Base-by-base conservation (phyloP, 2,329 filamentous ascomycete genomes). In the Penicillium hordei region DNA sequence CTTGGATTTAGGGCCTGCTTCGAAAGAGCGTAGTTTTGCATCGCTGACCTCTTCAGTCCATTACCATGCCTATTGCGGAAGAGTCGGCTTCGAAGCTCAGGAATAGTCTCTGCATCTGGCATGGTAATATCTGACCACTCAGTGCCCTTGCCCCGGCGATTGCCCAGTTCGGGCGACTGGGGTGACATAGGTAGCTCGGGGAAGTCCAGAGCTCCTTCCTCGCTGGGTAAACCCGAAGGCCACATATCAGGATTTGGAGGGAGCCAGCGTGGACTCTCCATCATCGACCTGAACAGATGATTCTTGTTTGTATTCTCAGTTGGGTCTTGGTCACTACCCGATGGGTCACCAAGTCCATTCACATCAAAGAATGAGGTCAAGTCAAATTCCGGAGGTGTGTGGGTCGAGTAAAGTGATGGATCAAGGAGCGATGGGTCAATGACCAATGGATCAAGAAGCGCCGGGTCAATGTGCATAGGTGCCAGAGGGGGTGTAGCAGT, bases 121-220 rank as follows among this genome's bases (percentile, higher is more conserved):
- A 55, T 55, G 31, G 8, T 15, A 17, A 13, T 23, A 43, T 52
- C 39, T 23, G 39, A 44, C 33, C 23, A 15, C 4, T 4, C n/a
- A 36, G 25, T n/a, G n/a, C 43, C 10, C 2, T 19, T 51, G 23
- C 39, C 7, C 2, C 17, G 44, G 31, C 39, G 31, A 36, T 36
- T 48, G 5, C 45, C 45, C 1, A 48, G 45, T 5, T 25, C 1
- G 15, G 45, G 45, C 15, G 42, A 43, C 8, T 17, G 13, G 3
- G 33, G 43, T 36, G n/a, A 38, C 23, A 27, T 38, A n/a, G 39
- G 46, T 4, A 57, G 34, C 19, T 46, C 34, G 9, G 59, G 59
- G 52, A 61, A 61, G 6, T 56, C 53, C 38, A 61, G 44, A 45
- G 48, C 57, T 13, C 57, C 59, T 25, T 57, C 52, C 3, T 46